Percentiles rank a stretch among this genome's conserved stretches.
Evolutionary conservation across 331 rosid species (phyloP).

Genomic region (Cydonia oblonga): DNA sequence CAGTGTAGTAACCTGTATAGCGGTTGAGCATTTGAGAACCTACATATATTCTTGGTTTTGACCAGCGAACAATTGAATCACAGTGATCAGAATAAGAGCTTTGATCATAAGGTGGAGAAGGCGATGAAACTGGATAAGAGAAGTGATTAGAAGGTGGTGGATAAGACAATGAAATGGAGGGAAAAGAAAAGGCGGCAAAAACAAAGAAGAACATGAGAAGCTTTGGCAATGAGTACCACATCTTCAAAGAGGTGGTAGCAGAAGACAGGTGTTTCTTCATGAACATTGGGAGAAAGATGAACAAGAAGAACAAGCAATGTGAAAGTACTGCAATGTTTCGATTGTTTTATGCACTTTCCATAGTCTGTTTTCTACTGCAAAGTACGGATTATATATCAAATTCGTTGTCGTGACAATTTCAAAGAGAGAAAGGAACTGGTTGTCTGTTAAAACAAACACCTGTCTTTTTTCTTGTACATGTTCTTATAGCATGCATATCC

Average conservation of each 20-base stretch:
- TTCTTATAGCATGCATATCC: too few relatives aligned
- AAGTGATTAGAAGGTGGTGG: background rate
- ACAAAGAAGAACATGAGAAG: slow-evolving; percentile 8
- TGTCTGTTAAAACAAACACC: too few relatives aligned
- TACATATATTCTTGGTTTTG: background rate
- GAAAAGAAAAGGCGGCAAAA: background rate
- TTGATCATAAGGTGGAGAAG: background rate
- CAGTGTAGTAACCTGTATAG: slow-evolving; percentile 20
- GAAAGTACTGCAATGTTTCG: background rate
- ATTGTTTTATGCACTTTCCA: background rate
- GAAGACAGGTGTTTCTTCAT: background rate
- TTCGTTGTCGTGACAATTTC: background rate
- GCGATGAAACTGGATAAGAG: slow-evolving; percentile 11
- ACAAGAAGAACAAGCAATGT: background rate
- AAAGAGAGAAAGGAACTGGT: background rate
- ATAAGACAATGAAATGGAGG: slow-evolving; percentile 6
- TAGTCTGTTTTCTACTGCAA: background rate
- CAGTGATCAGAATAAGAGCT: slow-evolving; percentile 26
- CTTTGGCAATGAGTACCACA: background rate
- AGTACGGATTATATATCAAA: background rate
- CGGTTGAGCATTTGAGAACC: background rate
- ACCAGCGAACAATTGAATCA: slow-evolving; percentile 16
- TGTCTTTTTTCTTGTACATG: too few relatives aligned
- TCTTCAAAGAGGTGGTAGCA: background rate
- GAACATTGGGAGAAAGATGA: background rate